A percentile compares a stretch with the other conserved stretches of the same genome.
These are phyloP conservation scores for Pleurostoma richardsiae DNA, from an alignment of 2,329 filamentous ascomycete species.

Conservation along the genomic window DNA sequence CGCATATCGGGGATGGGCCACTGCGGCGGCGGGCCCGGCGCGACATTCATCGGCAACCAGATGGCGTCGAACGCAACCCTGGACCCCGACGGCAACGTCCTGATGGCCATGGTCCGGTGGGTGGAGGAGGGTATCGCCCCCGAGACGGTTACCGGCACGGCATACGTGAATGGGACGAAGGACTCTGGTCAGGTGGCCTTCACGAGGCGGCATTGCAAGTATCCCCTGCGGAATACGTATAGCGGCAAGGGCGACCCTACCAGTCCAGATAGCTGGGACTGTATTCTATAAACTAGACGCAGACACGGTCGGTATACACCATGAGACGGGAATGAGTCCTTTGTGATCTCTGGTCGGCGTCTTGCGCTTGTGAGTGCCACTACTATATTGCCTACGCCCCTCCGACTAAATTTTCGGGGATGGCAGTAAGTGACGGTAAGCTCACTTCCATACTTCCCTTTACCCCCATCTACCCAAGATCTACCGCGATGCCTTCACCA, in stretches of 20 bases:
- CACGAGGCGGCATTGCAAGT: slow-evolving; percentile 27
- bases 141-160: slow-evolving; percentile 27
- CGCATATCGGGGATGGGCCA: slow-evolving; percentile 46
- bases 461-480: too few relatives aligned
- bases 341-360: too few relatives aligned
- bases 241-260: slow-evolving; percentile 18
- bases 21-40: slow-evolving; percentile 39
- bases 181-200: slow-evolving; percentile 17
- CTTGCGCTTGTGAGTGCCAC: too few relatives aligned
- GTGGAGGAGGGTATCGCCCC: slow-evolving; percentile 36
- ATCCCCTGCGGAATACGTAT: slow-evolving; percentile 25
- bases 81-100: slow-evolving; percentile 33
- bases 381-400: too few relatives aligned
- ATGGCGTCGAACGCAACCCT: slow-evolving; percentile 14
- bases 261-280: slow-evolving; percentile 21
- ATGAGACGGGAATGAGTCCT: too few relatives aligned
- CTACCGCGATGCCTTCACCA: too few relatives aligned
- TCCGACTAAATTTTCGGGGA: too few relatives aligned
- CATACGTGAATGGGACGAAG: slow-evolving; percentile 20
- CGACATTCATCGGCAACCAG: slow-evolving; percentile 22
- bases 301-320: too few relatives aligned
- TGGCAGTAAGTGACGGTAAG: too few relatives aligned
- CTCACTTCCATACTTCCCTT: too few relatives aligned
- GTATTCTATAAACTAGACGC: slow-evolving; percentile 5
- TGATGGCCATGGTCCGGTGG: slow-evolving; percentile 40